Evolutionary conservation across 2,329 filamentous ascomycete species (phyloP).

Genomic region (Raffaelea ambrosiae): DNA sequence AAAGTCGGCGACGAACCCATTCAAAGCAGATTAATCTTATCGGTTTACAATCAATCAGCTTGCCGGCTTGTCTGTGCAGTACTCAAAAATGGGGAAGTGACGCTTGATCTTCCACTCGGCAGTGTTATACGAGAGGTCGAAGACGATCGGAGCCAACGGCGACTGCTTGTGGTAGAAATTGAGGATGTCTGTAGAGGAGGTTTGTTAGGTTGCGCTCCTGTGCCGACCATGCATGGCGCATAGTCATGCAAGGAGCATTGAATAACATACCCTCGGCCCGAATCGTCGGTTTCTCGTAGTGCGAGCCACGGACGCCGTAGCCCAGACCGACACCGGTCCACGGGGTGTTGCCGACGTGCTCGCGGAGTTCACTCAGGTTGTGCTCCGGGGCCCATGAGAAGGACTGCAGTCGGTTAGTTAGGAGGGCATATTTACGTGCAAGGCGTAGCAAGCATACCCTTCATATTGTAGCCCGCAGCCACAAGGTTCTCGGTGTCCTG

Average conservation of each 20-base stretch:
- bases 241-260: not conserved
- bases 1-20: too few relatives aligned
- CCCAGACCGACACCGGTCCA: not conserved
- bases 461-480: not conserved
- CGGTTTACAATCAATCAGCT: too few relatives aligned
- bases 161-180: not conserved
- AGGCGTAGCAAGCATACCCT: not conserved
- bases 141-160: not conserved
- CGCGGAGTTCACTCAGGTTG: not conserved
- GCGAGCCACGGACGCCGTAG: not conserved
- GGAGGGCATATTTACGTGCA: too few relatives aligned
- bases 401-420: not conserved
- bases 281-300: not conserved
- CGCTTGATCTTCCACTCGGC: too few relatives aligned
- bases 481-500: not conserved
- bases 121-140: too few relatives aligned
- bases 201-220: too few relatives aligned
- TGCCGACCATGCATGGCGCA: not conserved
- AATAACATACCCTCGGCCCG: not conserved
- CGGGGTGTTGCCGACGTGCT: not conserved
- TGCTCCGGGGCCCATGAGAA: not conserved
- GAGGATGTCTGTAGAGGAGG: not conserved
- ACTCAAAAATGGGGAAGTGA: too few relatives aligned
- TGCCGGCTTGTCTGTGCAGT: too few relatives aligned
- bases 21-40: too few relatives aligned